These are phyloP conservation scores for Plasmodium gallinaceum DNA, from an alignment of 169 alveolate genomes.

Conservation along the genomic window DNA sequence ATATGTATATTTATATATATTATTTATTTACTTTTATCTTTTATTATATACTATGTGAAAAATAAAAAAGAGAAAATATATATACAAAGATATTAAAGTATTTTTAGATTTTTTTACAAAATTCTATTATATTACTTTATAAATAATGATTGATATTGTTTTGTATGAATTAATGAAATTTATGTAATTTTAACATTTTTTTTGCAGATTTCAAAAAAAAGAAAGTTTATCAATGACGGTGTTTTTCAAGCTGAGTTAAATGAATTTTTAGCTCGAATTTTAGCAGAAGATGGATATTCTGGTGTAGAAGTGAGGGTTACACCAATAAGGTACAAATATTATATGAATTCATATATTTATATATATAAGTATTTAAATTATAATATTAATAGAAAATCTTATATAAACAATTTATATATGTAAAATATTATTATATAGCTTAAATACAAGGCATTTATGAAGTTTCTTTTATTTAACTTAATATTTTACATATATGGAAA, in stretches of 20 bases:
- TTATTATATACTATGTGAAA: too few relatives aligned
- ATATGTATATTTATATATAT: too few relatives aligned
- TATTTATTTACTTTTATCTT: too few relatives aligned
- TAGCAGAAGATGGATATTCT: constrained; percentile 99
- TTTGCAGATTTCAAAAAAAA: constrained; percentile 92
- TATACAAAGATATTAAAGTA: too few relatives aligned
- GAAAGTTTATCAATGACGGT: constrained; percentile 99
- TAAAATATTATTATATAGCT: neutral
- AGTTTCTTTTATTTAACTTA: neutral
- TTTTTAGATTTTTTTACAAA: too few relatives aligned
- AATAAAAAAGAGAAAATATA: too few relatives aligned
- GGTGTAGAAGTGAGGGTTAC: constrained; percentile 98
- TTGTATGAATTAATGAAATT: too few relatives aligned
- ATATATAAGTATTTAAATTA: neutral
- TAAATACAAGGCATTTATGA: neutral
- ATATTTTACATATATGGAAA: neutral
- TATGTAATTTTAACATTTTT: too few relatives aligned
- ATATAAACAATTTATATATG: neutral
- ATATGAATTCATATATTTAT: constrained; percentile 34
- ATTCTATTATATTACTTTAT: too few relatives aligned
- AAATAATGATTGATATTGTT: too few relatives aligned
- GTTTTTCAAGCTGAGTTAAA: constrained; percentile 99
- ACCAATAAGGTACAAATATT: constrained; percentile 85
- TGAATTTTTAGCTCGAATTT: constrained; percentile 96
- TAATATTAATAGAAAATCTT: neutral